Percentiles rank a stretch among this genome's conserved stretches.
Evolutionary conservation across 768 basidiomycete genomes (phyloP).

Genomic region (Leccinum barrowsii): DNA sequence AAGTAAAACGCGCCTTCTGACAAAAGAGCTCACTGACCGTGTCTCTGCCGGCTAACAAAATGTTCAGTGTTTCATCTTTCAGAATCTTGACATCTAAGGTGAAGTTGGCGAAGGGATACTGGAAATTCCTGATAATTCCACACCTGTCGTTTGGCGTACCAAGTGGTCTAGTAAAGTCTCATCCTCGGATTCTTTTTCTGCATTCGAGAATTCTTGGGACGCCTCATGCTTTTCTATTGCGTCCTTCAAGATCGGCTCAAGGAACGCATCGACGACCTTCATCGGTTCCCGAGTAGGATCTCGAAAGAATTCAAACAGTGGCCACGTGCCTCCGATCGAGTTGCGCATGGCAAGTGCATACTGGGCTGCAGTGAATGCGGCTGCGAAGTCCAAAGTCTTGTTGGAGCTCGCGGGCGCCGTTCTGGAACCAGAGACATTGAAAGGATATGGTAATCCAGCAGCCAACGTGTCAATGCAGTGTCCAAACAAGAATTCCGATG

Average conservation of each 20-base stretch:
- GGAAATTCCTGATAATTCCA: not conserved
- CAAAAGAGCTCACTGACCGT: slow-evolving; percentile 27
- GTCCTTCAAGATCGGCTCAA: slow-evolving; percentile 39
- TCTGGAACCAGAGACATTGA: slow-evolving; percentile 15
- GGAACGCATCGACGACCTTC: slow-evolving; percentile 35
- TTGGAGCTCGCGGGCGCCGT: slow-evolving; percentile 11
- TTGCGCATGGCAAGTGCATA: slow-evolving; percentile 26
- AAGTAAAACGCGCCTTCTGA: not conserved
- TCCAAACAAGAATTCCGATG: slow-evolving; percentile 53
- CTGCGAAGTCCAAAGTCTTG: slow-evolving; percentile 26
- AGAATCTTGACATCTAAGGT: slow-evolving; percentile 30
- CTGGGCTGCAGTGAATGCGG: slow-evolving; percentile 36
- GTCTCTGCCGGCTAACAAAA: slow-evolving; percentile 44
- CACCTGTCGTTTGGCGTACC: slow-evolving; percentile 38
- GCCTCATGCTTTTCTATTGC: slow-evolving; percentile 29
- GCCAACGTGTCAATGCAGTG: slow-evolving; percentile 38
- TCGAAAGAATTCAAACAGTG: slow-evolving; percentile 35
- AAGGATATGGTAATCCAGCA: slow-evolving; percentile 37
- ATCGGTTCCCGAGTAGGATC: slow-evolving; percentile 34
- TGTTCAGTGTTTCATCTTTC: slow-evolving; percentile 41
- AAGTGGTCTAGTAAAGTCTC: slow-evolving; percentile 43
- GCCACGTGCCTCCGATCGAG: slow-evolving; percentile 37
- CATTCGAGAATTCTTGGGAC: not conserved
- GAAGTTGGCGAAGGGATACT: not conserved
- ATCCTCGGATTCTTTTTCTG: slow-evolving; percentile 21